Evolutionary conservation across 352 stramenopile genomes (phyloP).

Genomic region (Phytophthora cactorum): DNA sequence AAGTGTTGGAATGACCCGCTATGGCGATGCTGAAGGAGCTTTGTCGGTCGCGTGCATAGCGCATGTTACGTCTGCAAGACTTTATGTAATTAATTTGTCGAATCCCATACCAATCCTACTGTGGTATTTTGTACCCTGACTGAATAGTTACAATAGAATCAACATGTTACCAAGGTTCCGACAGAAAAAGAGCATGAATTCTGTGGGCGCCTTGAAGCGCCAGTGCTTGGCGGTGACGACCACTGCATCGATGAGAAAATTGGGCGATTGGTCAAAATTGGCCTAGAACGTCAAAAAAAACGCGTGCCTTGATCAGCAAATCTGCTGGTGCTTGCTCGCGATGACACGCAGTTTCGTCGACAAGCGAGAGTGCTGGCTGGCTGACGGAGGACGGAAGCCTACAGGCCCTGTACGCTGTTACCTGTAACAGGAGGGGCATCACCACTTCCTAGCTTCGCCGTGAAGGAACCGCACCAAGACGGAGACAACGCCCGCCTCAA

Average conservation of each 20-base stretch:
- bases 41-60: slow-evolving; percentile 2
- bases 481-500: background rate
- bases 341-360: slow-evolving; percentile 24
- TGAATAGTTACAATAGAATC: background rate
- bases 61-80: background rate
- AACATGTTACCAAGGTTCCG: background rate
- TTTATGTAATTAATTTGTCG: background rate
- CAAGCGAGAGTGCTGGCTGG: slow-evolving; percentile 4
- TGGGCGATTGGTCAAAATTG: slow-evolving; percentile 10
- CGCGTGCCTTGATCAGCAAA: background rate
- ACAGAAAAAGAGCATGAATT: slow-evolving; percentile 11
- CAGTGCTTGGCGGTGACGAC: slow-evolving; percentile 19
- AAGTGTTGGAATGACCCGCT: background rate
- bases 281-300: background rate
- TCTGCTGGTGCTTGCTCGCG: background rate
- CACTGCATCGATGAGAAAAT: slow-evolving; percentile 11
- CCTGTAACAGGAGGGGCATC: too few relatives aligned
- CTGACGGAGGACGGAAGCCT: background rate
- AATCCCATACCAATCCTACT: background rate
- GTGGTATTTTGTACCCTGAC: background rate
- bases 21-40: slow-evolving; percentile 6
- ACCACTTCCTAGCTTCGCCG: too few relatives aligned
- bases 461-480: too few relatives aligned
- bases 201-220: slow-evolving; percentile 25
- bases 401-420: too few relatives aligned